Conservation (phyloP, 306 rosid genomes). For the Inga oerstediana region DNA sequence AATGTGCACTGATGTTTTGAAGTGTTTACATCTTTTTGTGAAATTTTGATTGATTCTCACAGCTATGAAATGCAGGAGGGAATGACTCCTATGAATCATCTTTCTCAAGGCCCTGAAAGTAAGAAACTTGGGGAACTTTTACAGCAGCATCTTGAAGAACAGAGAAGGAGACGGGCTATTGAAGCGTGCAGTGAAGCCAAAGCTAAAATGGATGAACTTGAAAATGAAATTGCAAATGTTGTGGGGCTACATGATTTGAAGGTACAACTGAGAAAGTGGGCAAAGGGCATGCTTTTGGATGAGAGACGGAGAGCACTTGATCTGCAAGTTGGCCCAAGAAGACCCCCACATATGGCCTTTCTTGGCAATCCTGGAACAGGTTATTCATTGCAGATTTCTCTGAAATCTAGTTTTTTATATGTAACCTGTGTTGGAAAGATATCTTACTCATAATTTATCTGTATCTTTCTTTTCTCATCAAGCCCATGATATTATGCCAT, state of each 20-base stretch:
- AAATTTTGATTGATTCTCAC: constrained; percentile 31
- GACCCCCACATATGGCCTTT: constrained; percentile 98
- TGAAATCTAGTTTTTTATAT: not conserved
- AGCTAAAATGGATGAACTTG: constrained; percentile 88
- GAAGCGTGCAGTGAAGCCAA: constrained; percentile 91
- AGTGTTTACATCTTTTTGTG: not conserved
- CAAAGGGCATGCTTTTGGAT: constrained; percentile 98
- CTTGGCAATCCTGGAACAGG: constrained; percentile 99
- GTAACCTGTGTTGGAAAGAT: not conserved
- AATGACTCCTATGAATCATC: constrained; percentile 83
- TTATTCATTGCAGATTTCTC: constrained; percentile 32
- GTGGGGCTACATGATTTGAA: constrained; percentile 94
- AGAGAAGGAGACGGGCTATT: constrained; percentile 77
- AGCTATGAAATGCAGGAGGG: constrained; percentile 77
- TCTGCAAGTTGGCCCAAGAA: constrained; percentile 82
- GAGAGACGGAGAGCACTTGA: constrained; percentile 97
- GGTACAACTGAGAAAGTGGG: constrained; percentile 84
- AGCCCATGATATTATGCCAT: not conserved
- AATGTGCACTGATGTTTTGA: constrained; percentile 5
- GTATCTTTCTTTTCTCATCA: not conserved
- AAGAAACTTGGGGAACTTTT: constrained; percentile 70
- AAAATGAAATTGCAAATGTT: constrained; percentile 71
- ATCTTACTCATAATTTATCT: constrained; percentile 9
- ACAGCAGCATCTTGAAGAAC: constrained; percentile 69
- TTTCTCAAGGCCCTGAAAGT: constrained; percentile 76